phyloP scores from a whole-genome alignment of 176 grass and related monocot genomes.

The Hsuehochloa calcarea region DNA sequence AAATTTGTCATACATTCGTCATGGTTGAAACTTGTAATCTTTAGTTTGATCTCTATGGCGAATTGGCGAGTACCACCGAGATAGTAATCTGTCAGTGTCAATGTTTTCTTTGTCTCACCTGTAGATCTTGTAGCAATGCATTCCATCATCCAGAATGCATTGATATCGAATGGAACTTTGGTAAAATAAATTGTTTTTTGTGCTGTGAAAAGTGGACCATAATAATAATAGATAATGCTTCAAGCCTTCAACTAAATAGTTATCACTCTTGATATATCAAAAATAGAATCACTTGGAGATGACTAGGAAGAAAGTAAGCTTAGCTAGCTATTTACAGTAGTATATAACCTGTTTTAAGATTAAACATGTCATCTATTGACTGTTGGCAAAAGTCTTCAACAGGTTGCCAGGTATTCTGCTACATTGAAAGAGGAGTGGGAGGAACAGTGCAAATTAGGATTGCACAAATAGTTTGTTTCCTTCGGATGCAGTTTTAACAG shows the following conservation, averaged over 20 bases:
- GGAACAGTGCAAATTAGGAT: slow-evolving; percentile 62
- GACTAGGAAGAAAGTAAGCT: neutral
- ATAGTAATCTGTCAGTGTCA: neutral
- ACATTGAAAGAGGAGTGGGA: slow-evolving; percentile 88
- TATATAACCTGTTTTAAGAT: neutral
- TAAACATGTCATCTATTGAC: slow-evolving; percentile 16
- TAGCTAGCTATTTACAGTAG: slow-evolving; percentile 6
- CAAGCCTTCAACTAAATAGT: neutral
- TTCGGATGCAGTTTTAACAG: neutral
- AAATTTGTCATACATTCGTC: neutral
- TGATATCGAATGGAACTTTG: neutral
- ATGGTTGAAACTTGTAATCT: neutral
- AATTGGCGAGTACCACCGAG: neutral
- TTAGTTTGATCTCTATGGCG: neutral
- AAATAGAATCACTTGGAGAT: neutral
- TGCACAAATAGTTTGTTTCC: neutral
- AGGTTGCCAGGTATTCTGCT: slow-evolving; percentile 80
- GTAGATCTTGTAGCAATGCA: neutral
- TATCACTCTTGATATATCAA: neutral
- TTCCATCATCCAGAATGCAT: neutral
- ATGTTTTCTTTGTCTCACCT: neutral
- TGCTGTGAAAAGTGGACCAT: neutral
- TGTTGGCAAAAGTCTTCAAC: slow-evolving; percentile 25
- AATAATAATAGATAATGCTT: neutral
- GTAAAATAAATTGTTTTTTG: neutral